These are phyloP conservation scores for Arctium lappa DNA, from an alignment of 129 eudicot genomes.

Conservation along the genomic window DNA sequence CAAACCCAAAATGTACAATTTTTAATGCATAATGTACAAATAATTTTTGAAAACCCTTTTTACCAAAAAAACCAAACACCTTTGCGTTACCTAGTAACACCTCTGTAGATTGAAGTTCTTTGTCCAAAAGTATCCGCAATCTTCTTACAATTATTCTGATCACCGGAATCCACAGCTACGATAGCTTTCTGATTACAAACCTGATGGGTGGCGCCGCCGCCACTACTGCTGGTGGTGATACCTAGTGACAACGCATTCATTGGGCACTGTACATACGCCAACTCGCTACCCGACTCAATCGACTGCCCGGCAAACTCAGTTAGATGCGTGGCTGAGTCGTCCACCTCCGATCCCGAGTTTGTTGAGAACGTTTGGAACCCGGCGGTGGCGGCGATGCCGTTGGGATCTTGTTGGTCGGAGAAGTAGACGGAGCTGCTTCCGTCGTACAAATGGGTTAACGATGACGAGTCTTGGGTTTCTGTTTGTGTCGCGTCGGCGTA, in stretches of 20 bases:
- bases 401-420: conserved; percentile 62
- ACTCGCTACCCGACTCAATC: conserved; percentile 64
- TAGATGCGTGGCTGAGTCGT: conserved; percentile 62
- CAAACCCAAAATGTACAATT: background rate
- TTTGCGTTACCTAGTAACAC: conserved; percentile 73
- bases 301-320: conserved; percentile 51
- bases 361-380: conserved; percentile 78
- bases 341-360: conserved; percentile 96
- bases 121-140: conserved; percentile 88
- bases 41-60: background rate
- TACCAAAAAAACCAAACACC: background rate
- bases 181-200: conserved; percentile 33
- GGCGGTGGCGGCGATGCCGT: conserved; percentile 27
- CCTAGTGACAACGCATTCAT: conserved; percentile 56
- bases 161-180: conserved; percentile 46
- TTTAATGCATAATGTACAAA: conserved; percentile 9
- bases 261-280: conserved; percentile 45
- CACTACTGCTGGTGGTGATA: conserved; percentile 7
- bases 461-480: conserved; percentile 83
- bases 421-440: conserved; percentile 44
- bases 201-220: conserved; percentile 7
- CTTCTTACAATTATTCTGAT: conserved; percentile 52
- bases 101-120: conserved; percentile 92
- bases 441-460: conserved; percentile 81
- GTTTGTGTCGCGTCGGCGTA: conserved; percentile 45